phyloP scores from a whole-genome alignment of 2,329 filamentous ascomycete genomes.

The Verticillium isaacii region DNA sequence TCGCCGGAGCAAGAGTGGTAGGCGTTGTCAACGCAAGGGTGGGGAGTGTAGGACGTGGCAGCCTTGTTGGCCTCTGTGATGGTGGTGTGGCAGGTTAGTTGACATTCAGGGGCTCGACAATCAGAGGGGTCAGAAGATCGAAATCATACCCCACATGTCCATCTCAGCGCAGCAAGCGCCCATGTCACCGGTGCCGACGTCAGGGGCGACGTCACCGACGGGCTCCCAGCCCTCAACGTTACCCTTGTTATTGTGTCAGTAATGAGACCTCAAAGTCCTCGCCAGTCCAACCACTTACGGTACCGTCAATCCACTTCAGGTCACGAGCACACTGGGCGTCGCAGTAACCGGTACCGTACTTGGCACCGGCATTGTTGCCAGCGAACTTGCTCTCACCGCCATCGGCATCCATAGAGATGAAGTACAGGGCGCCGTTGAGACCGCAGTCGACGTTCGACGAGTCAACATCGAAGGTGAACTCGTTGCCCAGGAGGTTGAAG shows the following conservation, averaged over 20 bases:
- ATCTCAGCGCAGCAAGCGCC: conserved; percentile 61
- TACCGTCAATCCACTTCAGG: conserved; percentile 54
- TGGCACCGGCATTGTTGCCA: conserved; percentile 47
- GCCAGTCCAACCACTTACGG: conserved; percentile 13
- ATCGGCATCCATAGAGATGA: conserved; percentile 56
- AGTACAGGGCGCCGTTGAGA: conserved; percentile 68
- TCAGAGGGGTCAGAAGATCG: not conserved
- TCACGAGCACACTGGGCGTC: conserved; percentile 48
- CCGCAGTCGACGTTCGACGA: conserved; percentile 64
- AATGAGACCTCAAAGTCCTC: not conserved
- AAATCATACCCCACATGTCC: conserved; percentile 44
- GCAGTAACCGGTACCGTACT: conserved; percentile 55
- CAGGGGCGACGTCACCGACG: conserved; percentile 19
- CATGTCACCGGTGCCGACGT: conserved; percentile 44
- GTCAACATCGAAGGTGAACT: conserved; percentile 70
- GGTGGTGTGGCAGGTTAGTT: not conserved
- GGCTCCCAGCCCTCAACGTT: conserved; percentile 46
- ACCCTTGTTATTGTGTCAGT: conserved; percentile 24
- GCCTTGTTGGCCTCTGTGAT: conserved; percentile 55
- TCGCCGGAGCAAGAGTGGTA: conserved; percentile 46
- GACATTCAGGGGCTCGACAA: not conserved
- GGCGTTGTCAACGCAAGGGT: conserved; percentile 51
- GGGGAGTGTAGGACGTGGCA: conserved; percentile 59
- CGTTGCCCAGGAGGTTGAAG: conserved; percentile 60
- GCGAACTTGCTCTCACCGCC: conserved; percentile 46